Base-by-base conservation (phyloP, 176 grass and related monocot species). In the Thinopyrum elongatum region DNA sequence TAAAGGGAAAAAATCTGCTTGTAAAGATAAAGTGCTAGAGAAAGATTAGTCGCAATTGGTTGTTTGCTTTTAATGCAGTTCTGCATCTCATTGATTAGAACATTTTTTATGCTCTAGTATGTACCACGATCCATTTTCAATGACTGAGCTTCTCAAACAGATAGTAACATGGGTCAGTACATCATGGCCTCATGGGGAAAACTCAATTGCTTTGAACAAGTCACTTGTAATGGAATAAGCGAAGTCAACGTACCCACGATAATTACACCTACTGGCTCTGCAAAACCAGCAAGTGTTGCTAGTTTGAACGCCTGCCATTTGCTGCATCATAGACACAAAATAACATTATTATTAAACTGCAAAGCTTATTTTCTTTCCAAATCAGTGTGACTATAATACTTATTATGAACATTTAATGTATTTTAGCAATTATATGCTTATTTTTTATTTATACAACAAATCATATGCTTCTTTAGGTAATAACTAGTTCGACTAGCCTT, bases 231-330 rank as follows among this genome's bases (percentile, higher is more conserved):
- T 65, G 74, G 23, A 64, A 74, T 55, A 76, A 81, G 38, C 66
- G 49, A 29, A 49, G 59, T 60, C 6, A 87, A 79, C 93, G 17
- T 91, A 98, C 96, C 96, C 74, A 98, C 93, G 79, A 92, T 75
- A 74, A 98, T 88, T 51, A 95, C 96, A 69, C 91, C 96, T 42
- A 98, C 34, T 35, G 96, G 93, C n/a, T 98, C 96, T 12, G 96
- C 96, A 62, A 98, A 98, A 44, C 96, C 96, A 65, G 96, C 87
- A 64, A 98, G 84, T 38, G 93, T 92, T 74, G 96, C 96, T 78
- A 98, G 75, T 89, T 98, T 98, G 87, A 98, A 95, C 72, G 96
- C 96, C 81, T 95, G 91, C 96, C 96, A 98, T 92, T 98, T 98
- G 93, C 96, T 98, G 91, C 80, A 82, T 23, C 46, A 78, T n/a